These are phyloP conservation scores for Suaeda aralocaspica DNA, from an alignment of 148 eudicot species.

Conservation along the genomic window DNA sequence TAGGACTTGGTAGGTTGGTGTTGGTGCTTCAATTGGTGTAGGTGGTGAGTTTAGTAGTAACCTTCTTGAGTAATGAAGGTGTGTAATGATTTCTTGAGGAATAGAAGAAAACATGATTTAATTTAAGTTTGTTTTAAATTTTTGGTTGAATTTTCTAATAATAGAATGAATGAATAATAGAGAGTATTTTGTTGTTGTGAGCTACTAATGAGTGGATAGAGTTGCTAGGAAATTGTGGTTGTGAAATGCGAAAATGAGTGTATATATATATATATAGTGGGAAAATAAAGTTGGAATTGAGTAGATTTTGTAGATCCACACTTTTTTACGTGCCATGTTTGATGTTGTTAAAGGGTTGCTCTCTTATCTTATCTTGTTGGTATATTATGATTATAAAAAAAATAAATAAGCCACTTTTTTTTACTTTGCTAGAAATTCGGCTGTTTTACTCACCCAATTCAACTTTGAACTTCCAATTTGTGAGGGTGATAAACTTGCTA, in stretches of 20 bases:
- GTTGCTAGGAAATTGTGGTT: conserved; percentile 4
- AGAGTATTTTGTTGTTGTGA: background rate
- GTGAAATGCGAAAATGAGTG: conserved; percentile 1
- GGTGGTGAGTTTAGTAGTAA: conserved; percentile 21
- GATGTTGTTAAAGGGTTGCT: background rate
- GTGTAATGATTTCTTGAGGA: conserved; percentile 9
- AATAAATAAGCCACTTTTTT: no score
- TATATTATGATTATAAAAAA: background rate
- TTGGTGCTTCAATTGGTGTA: conserved; percentile 12
- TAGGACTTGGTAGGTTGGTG: conserved; percentile 21
- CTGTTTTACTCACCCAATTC: no score
- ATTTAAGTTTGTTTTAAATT: background rate
- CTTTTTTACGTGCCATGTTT: background rate
- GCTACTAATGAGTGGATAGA: conserved; percentile 1
- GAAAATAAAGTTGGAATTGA: background rate
- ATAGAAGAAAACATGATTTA: conserved; percentile 11
- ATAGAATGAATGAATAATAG: conserved; percentile 3
- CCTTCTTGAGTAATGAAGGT: conserved; percentile 26
- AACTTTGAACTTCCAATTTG: no score
- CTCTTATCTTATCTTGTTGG: background rate
- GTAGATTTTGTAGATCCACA: background rate
- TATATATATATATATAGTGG: conserved; percentile 14
- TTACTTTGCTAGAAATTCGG: no score
- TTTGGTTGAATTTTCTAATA: background rate
- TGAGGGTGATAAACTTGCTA: no score